phyloP scores from a whole-genome alignment of 768 basidiomycete genomes.

The Naganishia friedmannii region DNA sequence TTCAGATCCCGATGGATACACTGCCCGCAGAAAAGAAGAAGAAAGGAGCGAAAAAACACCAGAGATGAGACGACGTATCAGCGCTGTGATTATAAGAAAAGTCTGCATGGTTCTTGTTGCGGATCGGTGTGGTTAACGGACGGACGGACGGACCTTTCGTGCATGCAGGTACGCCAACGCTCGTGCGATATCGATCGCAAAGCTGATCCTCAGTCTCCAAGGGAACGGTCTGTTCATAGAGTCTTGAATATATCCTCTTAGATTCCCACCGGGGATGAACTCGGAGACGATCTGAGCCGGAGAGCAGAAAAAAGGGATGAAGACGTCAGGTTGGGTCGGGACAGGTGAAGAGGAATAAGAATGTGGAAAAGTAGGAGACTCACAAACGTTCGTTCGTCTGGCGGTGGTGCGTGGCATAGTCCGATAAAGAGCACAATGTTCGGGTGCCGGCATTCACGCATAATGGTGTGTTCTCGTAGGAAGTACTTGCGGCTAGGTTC shows the following conservation, averaged over 20 bases:
- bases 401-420: constrained; percentile 42
- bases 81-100: too few relatives aligned
- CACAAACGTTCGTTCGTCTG: constrained; percentile 46
- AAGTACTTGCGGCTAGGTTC: constrained; percentile 86
- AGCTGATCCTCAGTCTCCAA: constrained; percentile 88
- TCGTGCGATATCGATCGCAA: constrained; percentile 88
- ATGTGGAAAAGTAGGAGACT: constrained; percentile 29
- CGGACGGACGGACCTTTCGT: constrained; percentile 61
- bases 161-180: constrained; percentile 98
- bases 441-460: constrained; percentile 86
- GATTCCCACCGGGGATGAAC: constrained; percentile 71
- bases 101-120: too few relatives aligned
- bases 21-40: too few relatives aligned
- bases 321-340: too few relatives aligned
- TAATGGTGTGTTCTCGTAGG: constrained; percentile 95
- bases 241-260: constrained; percentile 72
- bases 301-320: constrained; percentile 19
- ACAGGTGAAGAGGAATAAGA: constrained; percentile 6
- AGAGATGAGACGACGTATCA: too few relatives aligned
- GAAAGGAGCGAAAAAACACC: too few relatives aligned
- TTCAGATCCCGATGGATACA: constrained; percentile 74
- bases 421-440: constrained; percentile 93
- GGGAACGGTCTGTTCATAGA: constrained; percentile 71
- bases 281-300: constrained; percentile 73
- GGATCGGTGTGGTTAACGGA: too few relatives aligned